Evolutionary conservation across 2,329 filamentous ascomycete genomes (phyloP).

Genomic region (Clathrospora elynae): DNA sequence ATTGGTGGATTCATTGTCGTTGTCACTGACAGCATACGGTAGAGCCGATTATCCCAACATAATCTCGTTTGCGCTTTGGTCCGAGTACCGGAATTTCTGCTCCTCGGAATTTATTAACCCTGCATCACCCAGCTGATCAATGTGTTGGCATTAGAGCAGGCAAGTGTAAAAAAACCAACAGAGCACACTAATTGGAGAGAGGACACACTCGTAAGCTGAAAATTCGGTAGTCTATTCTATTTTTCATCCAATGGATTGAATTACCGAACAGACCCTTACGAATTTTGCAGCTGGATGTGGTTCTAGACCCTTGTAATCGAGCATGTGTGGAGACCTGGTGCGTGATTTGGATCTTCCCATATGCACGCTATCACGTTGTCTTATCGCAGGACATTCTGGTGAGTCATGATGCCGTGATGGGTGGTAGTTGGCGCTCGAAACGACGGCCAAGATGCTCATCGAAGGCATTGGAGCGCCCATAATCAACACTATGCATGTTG

Average conservation of each 20-base stretch:
- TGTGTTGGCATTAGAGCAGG: slow-evolving; percentile 15
- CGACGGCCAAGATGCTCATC: slow-evolving; percentile 12
- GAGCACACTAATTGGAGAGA: slow-evolving; percentile 23
- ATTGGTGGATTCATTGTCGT: slow-evolving; percentile 1
- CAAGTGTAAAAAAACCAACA: slow-evolving; percentile 18
- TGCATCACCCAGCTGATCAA: slow-evolving; percentile 17
- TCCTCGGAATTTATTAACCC: slow-evolving; percentile 12
- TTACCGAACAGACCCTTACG: slow-evolving; percentile 14
- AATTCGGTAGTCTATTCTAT: slow-evolving; percentile 12
- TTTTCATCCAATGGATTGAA: slow-evolving; percentile 18
- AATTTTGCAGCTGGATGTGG: slow-evolving; percentile 26
- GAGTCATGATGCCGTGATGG: slow-evolving; percentile 12
- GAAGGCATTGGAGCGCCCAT: slow-evolving; percentile 7
- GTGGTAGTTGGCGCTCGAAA: slow-evolving; percentile 4
- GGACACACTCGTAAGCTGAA: slow-evolving; percentile 19
- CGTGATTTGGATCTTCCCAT: slow-evolving; percentile 13
- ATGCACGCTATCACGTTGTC: slow-evolving; percentile 20
- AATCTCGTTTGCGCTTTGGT: slow-evolving; percentile 8
- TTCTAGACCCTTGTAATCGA: slow-evolving; percentile 25
- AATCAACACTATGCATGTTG: slow-evolving; percentile 14
- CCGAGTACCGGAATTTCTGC: slow-evolving; percentile 16
- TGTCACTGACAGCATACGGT: slow-evolving; percentile 8
- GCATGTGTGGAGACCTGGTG: slow-evolving; percentile 12
- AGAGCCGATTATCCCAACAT: slow-evolving; percentile 10
- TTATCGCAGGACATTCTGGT: slow-evolving; percentile 28